Conservation (phyloP, 2,329 filamentous ascomycete species). For the Cadophora malorum region DNA sequence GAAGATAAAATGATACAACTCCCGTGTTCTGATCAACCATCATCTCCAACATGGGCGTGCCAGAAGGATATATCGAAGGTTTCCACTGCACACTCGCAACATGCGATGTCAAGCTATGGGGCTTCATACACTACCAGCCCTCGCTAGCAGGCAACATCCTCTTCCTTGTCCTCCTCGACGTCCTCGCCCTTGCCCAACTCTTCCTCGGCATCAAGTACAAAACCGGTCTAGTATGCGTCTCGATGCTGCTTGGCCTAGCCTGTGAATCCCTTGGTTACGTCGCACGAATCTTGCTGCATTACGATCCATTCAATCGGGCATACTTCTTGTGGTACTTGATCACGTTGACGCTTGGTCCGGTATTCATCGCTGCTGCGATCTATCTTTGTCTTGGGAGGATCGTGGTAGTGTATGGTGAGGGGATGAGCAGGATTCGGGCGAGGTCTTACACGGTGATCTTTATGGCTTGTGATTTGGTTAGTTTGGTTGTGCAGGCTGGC, state of each 20-base stretch:
- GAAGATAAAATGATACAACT: not conserved
- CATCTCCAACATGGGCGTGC: not conserved
- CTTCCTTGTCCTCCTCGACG: slow-evolving; percentile 57
- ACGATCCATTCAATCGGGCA: slow-evolving; percentile 55
- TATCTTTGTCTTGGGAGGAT: slow-evolving; percentile 64
- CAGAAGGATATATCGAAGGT: slow-evolving; percentile 26
- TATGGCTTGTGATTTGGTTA: slow-evolving; percentile 62
- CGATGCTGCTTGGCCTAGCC: slow-evolving; percentile 58
- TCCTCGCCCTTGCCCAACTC: slow-evolving; percentile 56
- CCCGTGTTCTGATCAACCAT: not conserved
- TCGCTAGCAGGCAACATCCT: slow-evolving; percentile 57
- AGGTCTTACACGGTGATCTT: slow-evolving; percentile 63
- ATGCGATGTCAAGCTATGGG: slow-evolving; percentile 28
- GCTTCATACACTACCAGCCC: slow-evolving; percentile 53
- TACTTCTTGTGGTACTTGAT: slow-evolving; percentile 62
- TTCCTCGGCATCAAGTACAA: slow-evolving; percentile 56
- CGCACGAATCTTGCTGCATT: slow-evolving; percentile 58
- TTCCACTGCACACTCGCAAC: slow-evolving; percentile 31
- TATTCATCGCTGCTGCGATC: slow-evolving; percentile 62
- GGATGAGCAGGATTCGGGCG: slow-evolving; percentile 53
- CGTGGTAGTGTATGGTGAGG: slow-evolving; percentile 57
- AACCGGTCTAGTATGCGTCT: slow-evolving; percentile 60
- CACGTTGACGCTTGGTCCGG: slow-evolving; percentile 61
- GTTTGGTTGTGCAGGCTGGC: slow-evolving; percentile 63
- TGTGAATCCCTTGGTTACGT: slow-evolving; percentile 62